Percentiles rank a stretch among this genome's conserved stretches.
Evolutionary conservation across 73 alveolate species (phyloP).

Genomic region (Effrenium voratum): DNA sequence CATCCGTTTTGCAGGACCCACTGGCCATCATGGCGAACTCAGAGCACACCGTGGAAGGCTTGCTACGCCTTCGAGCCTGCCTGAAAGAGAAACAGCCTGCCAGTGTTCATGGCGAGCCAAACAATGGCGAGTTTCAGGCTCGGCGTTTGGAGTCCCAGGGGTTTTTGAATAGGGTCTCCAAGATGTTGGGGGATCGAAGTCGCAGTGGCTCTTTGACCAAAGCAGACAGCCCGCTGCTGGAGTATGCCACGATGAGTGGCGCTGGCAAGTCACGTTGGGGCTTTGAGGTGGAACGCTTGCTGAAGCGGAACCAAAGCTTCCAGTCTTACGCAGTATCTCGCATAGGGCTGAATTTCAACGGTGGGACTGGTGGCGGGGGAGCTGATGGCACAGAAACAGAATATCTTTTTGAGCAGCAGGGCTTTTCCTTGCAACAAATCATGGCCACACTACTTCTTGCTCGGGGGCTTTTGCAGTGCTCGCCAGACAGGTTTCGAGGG

Average conservation of each 20-base stretch:
- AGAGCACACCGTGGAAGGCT: too few relatives aligned
- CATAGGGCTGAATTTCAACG: slow-evolving; percentile 7
- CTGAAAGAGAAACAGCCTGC: too few relatives aligned
- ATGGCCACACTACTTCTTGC: slow-evolving; percentile 6
- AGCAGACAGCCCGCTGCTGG: not conserved
- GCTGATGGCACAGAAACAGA: slow-evolving; percentile 14
- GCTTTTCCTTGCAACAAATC: not conserved
- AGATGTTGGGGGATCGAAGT: not conserved
- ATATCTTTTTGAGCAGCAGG: not conserved
- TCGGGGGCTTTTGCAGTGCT: not conserved
- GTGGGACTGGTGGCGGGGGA: not conserved
- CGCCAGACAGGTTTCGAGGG: not conserved
- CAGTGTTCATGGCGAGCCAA: too few relatives aligned
- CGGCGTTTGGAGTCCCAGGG: too few relatives aligned
- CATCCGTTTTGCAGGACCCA: too few relatives aligned
- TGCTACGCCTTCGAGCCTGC: too few relatives aligned
- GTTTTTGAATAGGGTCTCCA: not conserved
- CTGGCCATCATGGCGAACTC: too few relatives aligned
- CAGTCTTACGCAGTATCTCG: not conserved
- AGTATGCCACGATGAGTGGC: slow-evolving; percentile 24
- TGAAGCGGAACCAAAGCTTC: not conserved
- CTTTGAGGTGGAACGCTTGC: not conserved
- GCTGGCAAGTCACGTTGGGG: slow-evolving; percentile 18
- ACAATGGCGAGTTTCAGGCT: too few relatives aligned
- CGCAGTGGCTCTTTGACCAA: not conserved